phyloP scores from a whole-genome alignment of 1,139 yeast genomes.

The Debaryomycetaceae sp. region DNA sequence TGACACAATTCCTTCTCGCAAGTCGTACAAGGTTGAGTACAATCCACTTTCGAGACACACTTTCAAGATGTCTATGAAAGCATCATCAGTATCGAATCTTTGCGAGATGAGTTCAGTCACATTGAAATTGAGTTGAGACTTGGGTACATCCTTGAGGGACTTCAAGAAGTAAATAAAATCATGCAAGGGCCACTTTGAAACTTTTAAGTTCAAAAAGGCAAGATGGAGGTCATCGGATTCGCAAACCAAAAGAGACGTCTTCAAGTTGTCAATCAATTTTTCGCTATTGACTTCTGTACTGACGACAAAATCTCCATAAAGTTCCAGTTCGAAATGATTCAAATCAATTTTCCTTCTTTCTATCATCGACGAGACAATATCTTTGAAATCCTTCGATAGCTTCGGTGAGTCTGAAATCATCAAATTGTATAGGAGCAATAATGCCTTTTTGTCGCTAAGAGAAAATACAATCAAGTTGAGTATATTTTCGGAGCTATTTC shows the following conservation, averaged over 20 bases:
- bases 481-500: constrained; percentile 19
- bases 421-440: constrained; percentile 17
- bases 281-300: background rate
- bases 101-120: constrained; percentile 15
- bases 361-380: constrained; percentile 16
- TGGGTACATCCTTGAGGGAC: constrained; percentile 24
- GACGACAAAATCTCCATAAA: constrained; percentile 14
- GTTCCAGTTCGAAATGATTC: constrained; percentile 18
- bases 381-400: constrained; percentile 10
- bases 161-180: constrained; percentile 27
- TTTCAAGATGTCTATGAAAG: constrained; percentile 16
- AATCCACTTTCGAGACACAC: constrained; percentile 20
- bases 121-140: constrained; percentile 21
- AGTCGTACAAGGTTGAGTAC: constrained; percentile 17
- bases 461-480: constrained; percentile 20
- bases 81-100: constrained; percentile 14
- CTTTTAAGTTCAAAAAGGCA: too few relatives aligned
- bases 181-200: constrained; percentile 25
- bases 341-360: constrained; percentile 14
- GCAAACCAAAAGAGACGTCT: background rate
- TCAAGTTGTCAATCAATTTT: background rate
- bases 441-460: constrained; percentile 18
- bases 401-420: constrained; percentile 6
- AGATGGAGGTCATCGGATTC: background rate
- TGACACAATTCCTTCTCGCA: constrained; percentile 15